Base-by-base conservation (phyloP, 768 basidiomycete species). In the Psilocybe sp. region DNA sequence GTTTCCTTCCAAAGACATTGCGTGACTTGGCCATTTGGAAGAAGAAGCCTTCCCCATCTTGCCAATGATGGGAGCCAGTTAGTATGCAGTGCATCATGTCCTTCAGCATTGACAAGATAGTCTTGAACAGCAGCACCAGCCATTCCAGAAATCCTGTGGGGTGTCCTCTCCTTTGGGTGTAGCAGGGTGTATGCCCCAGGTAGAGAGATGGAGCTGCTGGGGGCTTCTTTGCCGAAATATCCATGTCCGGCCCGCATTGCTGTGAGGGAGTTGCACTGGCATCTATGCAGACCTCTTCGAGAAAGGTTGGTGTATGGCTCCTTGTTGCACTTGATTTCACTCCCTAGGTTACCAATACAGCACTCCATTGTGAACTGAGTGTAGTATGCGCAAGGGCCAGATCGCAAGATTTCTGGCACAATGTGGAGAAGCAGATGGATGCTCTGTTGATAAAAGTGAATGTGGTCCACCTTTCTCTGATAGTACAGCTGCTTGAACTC, bases 401-500 rank as follows among this genome's bases (percentile, higher is more conserved):
- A 16, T 3, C 59, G 52, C 0, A 15, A 4, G 36, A 55, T 46
- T 48, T 75, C 66, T 0, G 47, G 46, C 6, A 49, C 54, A n/a
- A 63, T 32, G 43, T 75, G 74, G 1, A 59, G 19, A 9, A 69
- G 48, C 0, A 56, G 49, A 49, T 74, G 71, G 10, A 75, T 43
- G 40, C 62, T 58, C 10, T 56, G 73, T 1, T 61, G 61, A 2
- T 59, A 38, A 23, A 74, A 69, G 45, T 76, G 73, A 1, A 77
- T 41, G 0, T 52, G 49, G 13, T 57, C 56, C 3, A 44, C 3
- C 38, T 59, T 6, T 31, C 59, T 16, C 19, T 68, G 64, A 41
- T 62, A 65, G 51, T 75, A 75, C 0, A 72, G 47, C 0, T 44
- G 15, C 52, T 76, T 70, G 53, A 61, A 76, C 13, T 74, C 69